phyloP scores from a whole-genome alignment of 2,329 filamentous ascomycete genomes.

The Colletotrichum scovillei region DNA sequence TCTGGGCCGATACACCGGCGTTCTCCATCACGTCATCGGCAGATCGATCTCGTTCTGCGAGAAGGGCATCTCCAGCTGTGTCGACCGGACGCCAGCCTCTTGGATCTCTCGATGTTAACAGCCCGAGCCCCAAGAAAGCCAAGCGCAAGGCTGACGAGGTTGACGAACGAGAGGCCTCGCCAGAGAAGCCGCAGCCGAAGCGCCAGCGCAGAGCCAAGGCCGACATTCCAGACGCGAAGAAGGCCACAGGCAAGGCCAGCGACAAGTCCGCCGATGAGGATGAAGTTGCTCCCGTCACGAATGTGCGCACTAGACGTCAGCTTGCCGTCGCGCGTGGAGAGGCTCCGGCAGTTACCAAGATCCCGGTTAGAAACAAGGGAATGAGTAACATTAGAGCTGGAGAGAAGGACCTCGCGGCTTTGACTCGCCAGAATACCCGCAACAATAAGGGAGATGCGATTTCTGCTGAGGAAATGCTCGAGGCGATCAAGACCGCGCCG shows the following conservation, averaged over 20 bases:
- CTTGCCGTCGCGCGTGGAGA: constrained; percentile 30
- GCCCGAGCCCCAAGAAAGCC: constrained; percentile 49
- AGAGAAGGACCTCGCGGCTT: constrained; percentile 54
- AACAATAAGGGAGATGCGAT: constrained; percentile 56
- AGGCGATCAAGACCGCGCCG: constrained; percentile 36
- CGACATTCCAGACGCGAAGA: constrained; percentile 23
- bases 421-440: constrained; percentile 57
- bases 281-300: neutral
- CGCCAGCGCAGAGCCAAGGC: constrained; percentile 40
- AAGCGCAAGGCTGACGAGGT: constrained; percentile 47
- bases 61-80: neutral
- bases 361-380: constrained; percentile 22
- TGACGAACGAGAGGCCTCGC: constrained; percentile 28
- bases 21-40: constrained; percentile 15
- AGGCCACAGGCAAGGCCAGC: neutral
- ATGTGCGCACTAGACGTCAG: constrained; percentile 32
- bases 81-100: constrained; percentile 42
- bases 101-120: constrained; percentile 49
- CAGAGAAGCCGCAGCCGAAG: constrained; percentile 35
- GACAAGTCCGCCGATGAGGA: neutral
- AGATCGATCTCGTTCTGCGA: neutral
- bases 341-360: constrained; percentile 11
- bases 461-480: constrained; percentile 44
- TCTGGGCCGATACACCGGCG: neutral
- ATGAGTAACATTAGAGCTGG: constrained; percentile 41